A percentile compares a stretch with the other conserved stretches of the same genome.
Conservation (phyloP, 73 alveolate genomes). For the Paramecium octaurelia region DNA sequence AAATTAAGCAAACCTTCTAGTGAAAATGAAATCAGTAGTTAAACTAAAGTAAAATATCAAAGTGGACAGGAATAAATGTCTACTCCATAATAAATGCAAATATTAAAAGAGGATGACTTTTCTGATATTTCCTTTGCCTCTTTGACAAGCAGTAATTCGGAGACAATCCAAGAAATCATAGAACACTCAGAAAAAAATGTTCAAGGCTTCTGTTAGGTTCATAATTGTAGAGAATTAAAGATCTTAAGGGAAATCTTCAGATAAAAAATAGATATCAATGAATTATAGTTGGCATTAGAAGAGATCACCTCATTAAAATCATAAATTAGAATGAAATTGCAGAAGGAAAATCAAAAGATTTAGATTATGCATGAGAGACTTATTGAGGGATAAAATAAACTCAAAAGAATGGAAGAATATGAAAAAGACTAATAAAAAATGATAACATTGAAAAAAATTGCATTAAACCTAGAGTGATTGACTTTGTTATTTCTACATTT, state of each 20-base stretch:
- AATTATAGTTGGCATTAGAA: not conserved
- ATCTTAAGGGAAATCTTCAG: not conserved
- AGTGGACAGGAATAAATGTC: not conserved
- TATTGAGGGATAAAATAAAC: not conserved
- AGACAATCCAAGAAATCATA: not conserved
- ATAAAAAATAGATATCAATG: not conserved
- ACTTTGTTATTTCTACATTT: not conserved
- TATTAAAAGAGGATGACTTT: not conserved
- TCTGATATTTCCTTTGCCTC: slow-evolving; percentile 7
- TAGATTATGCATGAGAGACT: not conserved
- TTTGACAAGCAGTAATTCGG: not conserved
- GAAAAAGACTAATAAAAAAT: not conserved
- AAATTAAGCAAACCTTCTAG: not conserved
- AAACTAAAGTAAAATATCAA: not conserved
- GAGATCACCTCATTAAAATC: not conserved
- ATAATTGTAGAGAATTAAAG: slow-evolving; percentile 11
- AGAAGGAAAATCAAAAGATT: not conserved
- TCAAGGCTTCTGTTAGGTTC: not conserved
- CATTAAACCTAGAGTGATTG: slow-evolving; percentile 1
- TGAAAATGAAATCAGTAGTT: not conserved
- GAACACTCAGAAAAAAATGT: not conserved
- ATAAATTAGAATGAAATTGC: not conserved
- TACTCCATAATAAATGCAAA: not conserved
- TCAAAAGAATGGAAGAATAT: slow-evolving; percentile 21
- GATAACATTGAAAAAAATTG: not conserved